phyloP scores from a whole-genome alignment of 176 grass and related monocot species.

The Eleusine coracana region DNA sequence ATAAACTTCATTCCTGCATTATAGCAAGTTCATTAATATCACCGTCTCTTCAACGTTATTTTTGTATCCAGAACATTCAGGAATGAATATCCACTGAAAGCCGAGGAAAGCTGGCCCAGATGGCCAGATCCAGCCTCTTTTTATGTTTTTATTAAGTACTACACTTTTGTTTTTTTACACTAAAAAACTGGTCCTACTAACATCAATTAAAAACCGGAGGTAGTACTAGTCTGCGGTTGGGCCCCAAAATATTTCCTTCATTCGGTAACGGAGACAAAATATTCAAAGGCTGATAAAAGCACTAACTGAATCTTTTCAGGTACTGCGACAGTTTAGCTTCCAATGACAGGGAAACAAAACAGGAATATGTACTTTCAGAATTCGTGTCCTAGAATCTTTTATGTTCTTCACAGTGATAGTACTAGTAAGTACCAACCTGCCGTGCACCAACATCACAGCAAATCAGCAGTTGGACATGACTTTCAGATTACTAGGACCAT shows the following conservation, averaged over 20 bases:
- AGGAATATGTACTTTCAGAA: conserved; percentile 5
- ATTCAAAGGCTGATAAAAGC: not conserved
- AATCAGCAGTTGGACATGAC: not conserved
- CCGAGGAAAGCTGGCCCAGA: not conserved
- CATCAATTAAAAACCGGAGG: no score
- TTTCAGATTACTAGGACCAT: conserved; percentile 7
- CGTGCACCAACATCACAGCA: not conserved
- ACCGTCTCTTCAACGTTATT: not conserved
- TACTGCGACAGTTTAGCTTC: not conserved
- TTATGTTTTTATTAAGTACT: not conserved
- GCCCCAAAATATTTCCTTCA: not conserved
- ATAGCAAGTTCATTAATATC: conserved; percentile 11
- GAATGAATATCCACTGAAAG: not conserved
- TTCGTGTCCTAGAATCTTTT: not conserved
- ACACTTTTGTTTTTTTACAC: no score
- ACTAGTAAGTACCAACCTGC: not conserved
- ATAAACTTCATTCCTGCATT: conserved; percentile 65
- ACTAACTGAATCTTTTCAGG: not conserved
- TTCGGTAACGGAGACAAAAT: not conserved
- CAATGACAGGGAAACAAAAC: not conserved
- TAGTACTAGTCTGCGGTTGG: not conserved
- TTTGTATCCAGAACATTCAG: not conserved
- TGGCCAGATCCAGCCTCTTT: not conserved
- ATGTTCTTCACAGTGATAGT: not conserved
- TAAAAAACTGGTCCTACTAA: no score